Percentiles rank a stretch among this genome's conserved stretches.
These are phyloP conservation scores for Pleurotus giganteus DNA, from an alignment of 768 basidiomycete genomes.

Conservation along the genomic window DNA sequence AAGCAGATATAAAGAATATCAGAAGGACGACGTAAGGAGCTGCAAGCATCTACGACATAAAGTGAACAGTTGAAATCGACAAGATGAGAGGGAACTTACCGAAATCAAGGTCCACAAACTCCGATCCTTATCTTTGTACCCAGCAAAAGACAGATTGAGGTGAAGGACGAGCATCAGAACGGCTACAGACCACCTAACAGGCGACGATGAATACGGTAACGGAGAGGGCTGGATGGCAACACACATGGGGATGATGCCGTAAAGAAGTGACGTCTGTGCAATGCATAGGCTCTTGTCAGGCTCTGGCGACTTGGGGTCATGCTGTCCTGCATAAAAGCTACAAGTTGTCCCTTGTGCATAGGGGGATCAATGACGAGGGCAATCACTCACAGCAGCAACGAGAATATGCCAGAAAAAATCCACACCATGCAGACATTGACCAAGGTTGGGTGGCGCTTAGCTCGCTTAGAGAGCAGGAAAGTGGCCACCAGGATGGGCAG, in stretches of 20 bases:
- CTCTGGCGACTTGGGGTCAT: constrained; percentile 24
- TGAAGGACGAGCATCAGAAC: constrained; percentile 33
- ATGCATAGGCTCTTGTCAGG: constrained; percentile 39
- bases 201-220: neutral
- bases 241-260: constrained; percentile 39
- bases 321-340: constrained; percentile 39
- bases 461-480: constrained; percentile 38
- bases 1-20: constrained; percentile 27
- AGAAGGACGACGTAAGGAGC: constrained; percentile 31
- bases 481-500: constrained; percentile 43
- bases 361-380: neutral
- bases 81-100: constrained; percentile 16
- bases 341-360: neutral
- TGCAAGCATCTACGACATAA: constrained; percentile 27
- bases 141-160: constrained; percentile 24
- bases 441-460: constrained; percentile 39
- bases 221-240: constrained; percentile 9
- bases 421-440: constrained; percentile 47
- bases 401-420: constrained; percentile 43
- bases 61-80: neutral
- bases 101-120: constrained; percentile 19
- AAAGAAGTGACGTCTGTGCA: constrained; percentile 40
- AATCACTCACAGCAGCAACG: constrained; percentile 38
- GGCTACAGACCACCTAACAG: constrained; percentile 34
- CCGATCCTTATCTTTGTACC: constrained; percentile 11